phyloP scores from a whole-genome alignment of 2,329 filamentous ascomycete genomes.

The Lachnellula cervina region DNA sequence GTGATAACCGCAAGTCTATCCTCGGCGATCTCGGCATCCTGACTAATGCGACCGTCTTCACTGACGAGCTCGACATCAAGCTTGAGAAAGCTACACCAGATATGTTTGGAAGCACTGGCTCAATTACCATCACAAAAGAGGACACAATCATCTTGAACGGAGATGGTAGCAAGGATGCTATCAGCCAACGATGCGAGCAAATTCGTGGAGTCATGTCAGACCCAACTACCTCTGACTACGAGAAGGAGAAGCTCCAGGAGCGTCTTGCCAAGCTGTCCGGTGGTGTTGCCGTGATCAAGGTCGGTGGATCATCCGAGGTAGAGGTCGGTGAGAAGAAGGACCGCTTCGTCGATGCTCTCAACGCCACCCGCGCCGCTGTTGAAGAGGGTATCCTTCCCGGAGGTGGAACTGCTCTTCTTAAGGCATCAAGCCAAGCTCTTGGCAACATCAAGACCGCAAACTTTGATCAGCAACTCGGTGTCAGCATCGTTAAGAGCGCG shows the following conservation, averaged over 20 bases:
- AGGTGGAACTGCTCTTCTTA: constrained; percentile 96
- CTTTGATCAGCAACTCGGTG: constrained; percentile 98
- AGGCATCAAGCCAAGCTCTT: constrained; percentile 89
- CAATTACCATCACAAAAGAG: constrained; percentile 99
- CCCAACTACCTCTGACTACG: constrained; percentile 93
- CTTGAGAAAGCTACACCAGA: constrained; percentile 96
- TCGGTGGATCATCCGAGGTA: constrained; percentile 94
- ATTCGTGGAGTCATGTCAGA: constrained; percentile 96
- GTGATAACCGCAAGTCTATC: constrained; percentile 99
- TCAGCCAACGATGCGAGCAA: constrained; percentile 95
- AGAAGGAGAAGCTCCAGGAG: constrained; percentile 99
- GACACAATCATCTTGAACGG: constrained; percentile 98
- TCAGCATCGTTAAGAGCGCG: constrained; percentile 95
- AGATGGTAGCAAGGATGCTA: constrained; percentile 88
- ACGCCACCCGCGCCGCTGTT: constrained; percentile 95
- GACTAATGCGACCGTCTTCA: constrained; percentile 96
- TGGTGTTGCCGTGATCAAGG: constrained; percentile 98
- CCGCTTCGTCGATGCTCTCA: constrained; percentile 95
- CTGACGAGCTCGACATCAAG: constrained; percentile 97
- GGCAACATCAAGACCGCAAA: constrained; percentile 79
- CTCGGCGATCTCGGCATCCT: constrained; percentile 93
- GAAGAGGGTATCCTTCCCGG: constrained; percentile 99
- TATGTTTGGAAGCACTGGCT: constrained; percentile 93
- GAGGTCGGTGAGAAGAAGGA: constrained; percentile 99
- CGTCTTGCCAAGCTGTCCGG: constrained; percentile 98